phyloP scores from a whole-genome alignment of 345 rosid species.

The Cardamine resedifolia region DNA sequence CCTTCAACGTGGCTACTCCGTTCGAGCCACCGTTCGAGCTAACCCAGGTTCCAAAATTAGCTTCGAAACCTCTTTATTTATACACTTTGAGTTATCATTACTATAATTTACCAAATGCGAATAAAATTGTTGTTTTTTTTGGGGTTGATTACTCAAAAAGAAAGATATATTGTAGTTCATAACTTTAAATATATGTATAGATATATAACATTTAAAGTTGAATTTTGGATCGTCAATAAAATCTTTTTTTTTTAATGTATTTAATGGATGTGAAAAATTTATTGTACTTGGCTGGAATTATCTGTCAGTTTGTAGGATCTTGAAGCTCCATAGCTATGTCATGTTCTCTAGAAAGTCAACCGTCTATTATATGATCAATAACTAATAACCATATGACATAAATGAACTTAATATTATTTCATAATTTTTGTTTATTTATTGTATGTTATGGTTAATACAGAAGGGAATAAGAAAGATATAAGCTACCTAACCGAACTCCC shows the following conservation, averaged over 20 bases:
- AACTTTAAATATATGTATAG: not conserved
- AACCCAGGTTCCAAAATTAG: conserved; percentile 31
- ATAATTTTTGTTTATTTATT: not conserved
- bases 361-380: conserved; percentile 20
- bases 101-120: not conserved
- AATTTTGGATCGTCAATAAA: conserved; percentile 30
- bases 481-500: conserved; percentile 58
- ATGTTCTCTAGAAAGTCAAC: conserved; percentile 37
- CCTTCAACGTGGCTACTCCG: conserved; percentile 52
- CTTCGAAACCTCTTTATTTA: conserved; percentile 7
- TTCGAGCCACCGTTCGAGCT: conserved; percentile 51
- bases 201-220: conserved; percentile 26
- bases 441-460: conserved; percentile 31
- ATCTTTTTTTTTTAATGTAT: not conserved
- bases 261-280: conserved; percentile 26
- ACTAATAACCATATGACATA: conserved; percentile 22
- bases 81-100: not conserved
- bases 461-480: conserved; percentile 45
- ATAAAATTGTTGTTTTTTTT: not conserved
- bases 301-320: conserved; percentile 41
- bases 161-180: not conserved
- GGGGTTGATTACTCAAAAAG: conserved; percentile 9
- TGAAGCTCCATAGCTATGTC: conserved; percentile 26
- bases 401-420: not conserved
- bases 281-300: conserved; percentile 41